A percentile compares a stretch with the other conserved stretches of the same genome.
Evolutionary conservation across 2,329 filamentous ascomycete genomes (phyloP).

Genomic region (Fusarium paranaense): DNA sequence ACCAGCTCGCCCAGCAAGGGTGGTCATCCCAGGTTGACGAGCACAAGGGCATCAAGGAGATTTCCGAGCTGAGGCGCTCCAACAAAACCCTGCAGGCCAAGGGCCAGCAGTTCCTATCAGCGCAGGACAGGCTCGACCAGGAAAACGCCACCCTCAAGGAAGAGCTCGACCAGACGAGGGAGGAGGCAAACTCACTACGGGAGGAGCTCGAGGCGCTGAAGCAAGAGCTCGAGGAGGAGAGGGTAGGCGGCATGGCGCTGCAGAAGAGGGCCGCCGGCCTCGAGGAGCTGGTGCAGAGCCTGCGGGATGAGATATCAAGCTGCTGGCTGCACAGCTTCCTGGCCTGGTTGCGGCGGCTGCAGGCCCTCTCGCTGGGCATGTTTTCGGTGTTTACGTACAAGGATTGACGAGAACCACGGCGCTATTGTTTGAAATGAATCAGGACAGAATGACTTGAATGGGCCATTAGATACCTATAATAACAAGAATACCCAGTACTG

Average conservation of each 20-base stretch:
- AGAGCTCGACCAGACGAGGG: not conserved
- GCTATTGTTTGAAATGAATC: not conserved
- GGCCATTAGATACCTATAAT: not conserved
- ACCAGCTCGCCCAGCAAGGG: not conserved
- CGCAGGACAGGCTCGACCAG: not conserved
- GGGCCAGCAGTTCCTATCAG: not conserved
- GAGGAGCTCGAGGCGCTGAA: not conserved
- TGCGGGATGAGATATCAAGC: not conserved
- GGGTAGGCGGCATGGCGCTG: not conserved
- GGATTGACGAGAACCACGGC: not conserved
- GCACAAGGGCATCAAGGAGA: not conserved
- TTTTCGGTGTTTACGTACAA: not conserved
- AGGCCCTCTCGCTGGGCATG: not conserved
- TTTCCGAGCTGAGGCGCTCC: not conserved
- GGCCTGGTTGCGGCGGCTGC: not conserved
- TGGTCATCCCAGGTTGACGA: not conserved
- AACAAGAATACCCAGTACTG: conserved; percentile 1
- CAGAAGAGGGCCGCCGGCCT: not conserved
- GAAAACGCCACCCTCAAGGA: not conserved
- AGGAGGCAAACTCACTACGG: not conserved
- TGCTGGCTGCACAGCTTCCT: not conserved
- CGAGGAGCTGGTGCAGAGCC: not conserved
- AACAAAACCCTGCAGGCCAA: not conserved
- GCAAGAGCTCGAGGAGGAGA: not conserved
- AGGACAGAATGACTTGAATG: not conserved